Evolutionary conservation across 2,329 filamentous ascomycete species (phyloP).

Genomic region (Daldinia sp.): DNA sequence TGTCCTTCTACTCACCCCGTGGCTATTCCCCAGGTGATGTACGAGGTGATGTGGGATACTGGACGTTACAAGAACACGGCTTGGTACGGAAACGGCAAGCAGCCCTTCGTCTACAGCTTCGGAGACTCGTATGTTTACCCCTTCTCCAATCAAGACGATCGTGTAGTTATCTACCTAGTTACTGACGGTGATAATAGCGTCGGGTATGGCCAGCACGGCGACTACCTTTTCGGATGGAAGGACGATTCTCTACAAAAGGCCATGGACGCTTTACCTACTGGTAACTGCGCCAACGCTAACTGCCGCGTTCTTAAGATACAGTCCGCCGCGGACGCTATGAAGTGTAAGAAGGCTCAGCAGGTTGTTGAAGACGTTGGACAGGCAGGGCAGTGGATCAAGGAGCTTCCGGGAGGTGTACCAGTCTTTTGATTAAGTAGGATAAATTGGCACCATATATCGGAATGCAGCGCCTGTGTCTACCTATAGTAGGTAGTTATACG

Average conservation of each 20-base stretch:
- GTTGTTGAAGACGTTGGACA: slow-evolving; percentile 34
- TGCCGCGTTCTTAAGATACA: slow-evolving; percentile 38
- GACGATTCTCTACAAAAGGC: slow-evolving; percentile 55
- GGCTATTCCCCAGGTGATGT: slow-evolving; percentile 43
- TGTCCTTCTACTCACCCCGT: slow-evolving; percentile 44
- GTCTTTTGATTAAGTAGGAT: slow-evolving; percentile 19
- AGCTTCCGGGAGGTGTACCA: slow-evolving; percentile 31
- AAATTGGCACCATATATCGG: too few species aligned
- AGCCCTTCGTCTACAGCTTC: slow-evolving; percentile 56
- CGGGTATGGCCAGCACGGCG: slow-evolving; percentile 54
- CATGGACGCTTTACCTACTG: slow-evolving; percentile 48
- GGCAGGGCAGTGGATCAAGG: slow-evolving; percentile 29
- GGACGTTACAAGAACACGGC: slow-evolving; percentile 36
- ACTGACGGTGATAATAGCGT: slow-evolving; percentile 39
- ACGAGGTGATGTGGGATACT: slow-evolving; percentile 45
- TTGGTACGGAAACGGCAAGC: slow-evolving; percentile 40
- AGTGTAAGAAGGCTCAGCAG: slow-evolving; percentile 39
- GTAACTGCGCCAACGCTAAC: slow-evolving; percentile 35
- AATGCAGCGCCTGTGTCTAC: too few species aligned
- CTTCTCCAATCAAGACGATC: not conserved
- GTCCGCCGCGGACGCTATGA: slow-evolving; percentile 35
- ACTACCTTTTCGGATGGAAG: slow-evolving; percentile 58
- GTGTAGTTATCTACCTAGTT: not conserved
- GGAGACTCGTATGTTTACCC: slow-evolving; percentile 45
- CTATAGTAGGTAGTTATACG: not conserved